A percentile compares a stretch with the other conserved stretches of the same genome.
Evolutionary conservation across 2,329 filamentous ascomycete genomes (phyloP).

Genomic region (Diplodia intermedia): DNA sequence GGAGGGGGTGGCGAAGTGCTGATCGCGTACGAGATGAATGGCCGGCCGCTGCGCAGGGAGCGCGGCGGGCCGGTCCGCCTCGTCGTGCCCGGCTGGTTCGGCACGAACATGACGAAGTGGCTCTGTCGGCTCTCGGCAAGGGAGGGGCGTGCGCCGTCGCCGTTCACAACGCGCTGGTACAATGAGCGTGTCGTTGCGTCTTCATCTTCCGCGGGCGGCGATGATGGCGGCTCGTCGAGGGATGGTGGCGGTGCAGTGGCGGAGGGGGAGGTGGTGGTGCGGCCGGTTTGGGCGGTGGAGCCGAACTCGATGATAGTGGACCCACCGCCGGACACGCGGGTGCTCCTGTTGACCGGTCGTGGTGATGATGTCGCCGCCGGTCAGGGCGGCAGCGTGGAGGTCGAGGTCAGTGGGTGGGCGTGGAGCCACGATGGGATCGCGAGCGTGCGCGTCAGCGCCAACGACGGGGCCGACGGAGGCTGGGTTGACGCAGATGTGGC

Average conservation of each 20-base stretch:
- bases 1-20: conserved; percentile 37
- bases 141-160: conserved; percentile 36
- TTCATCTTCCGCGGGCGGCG: background rate
- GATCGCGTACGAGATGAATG: conserved; percentile 43
- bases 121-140: conserved; percentile 39
- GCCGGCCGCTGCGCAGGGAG: conserved; percentile 36
- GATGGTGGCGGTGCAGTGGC: conserved; percentile 17
- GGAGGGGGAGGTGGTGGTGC: conserved; percentile 3
- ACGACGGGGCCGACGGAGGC: conserved; percentile 31
- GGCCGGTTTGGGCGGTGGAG: conserved; percentile 41
- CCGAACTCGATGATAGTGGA: conserved; percentile 41
- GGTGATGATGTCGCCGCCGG: background rate
- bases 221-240: background rate
- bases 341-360: conserved; percentile 5
- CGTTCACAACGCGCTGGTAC: conserved; percentile 43
- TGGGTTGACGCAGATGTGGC: conserved; percentile 33
- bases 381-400: background rate
- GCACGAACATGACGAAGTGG: conserved; percentile 46
- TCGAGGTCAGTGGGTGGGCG: conserved; percentile 39
- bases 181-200: conserved; percentile 36
- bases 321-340: conserved; percentile 35
- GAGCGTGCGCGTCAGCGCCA: conserved; percentile 37
- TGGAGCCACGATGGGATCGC: conserved; percentile 39
- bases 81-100: conserved; percentile 45
- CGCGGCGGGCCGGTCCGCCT: conserved; percentile 43